These are phyloP conservation scores for Ustilago tritici DNA, from an alignment of 1,284 basidiomycete genomes.

Conservation along the genomic window DNA sequence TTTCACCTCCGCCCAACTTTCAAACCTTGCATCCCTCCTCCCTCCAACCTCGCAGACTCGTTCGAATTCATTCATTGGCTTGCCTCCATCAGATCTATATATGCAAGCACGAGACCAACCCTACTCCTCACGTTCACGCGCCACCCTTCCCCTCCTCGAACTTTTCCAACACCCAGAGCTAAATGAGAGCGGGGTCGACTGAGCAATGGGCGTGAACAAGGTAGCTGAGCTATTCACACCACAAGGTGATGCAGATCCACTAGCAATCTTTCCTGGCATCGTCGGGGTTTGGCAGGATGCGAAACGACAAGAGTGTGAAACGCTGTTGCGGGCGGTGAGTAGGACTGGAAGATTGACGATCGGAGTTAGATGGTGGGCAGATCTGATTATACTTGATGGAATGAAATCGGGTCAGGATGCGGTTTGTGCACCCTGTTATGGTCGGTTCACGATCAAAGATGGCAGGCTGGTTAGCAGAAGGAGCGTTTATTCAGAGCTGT, in stretches of 20 bases:
- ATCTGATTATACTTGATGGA: constrained; percentile 23
- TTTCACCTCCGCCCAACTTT: constrained; percentile 7
- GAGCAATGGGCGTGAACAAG: constrained; percentile 48
- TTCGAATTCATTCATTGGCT: constrained; percentile 27
- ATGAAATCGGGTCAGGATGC: constrained; percentile 12
- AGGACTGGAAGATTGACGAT: constrained; percentile 6
- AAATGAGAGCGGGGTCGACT: constrained; percentile 5
- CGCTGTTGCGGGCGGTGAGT: constrained; percentile 21
- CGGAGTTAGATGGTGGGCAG: constrained; percentile 9
- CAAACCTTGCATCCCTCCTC: constrained; percentile 14
- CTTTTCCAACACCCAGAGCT: constrained; percentile 5
- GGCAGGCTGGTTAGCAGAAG: constrained; percentile 12
- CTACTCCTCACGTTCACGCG: constrained; percentile 28
- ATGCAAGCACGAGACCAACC: constrained; percentile 44
- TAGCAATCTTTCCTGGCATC: constrained; percentile 40
- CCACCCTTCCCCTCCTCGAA: constrained; percentile 31
- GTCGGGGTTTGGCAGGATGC: constrained; percentile 49
- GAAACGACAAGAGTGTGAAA: constrained; percentile 18
- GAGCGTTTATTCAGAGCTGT: constrained; percentile 11
- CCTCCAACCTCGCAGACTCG: background rate
- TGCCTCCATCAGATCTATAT: constrained; percentile 48
- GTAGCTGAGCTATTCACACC: constrained; percentile 55
- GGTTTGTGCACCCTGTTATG: constrained; percentile 20
- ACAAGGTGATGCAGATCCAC: constrained; percentile 52
- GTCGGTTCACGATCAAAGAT: constrained; percentile 21